Conservation (phyloP, 2,329 filamentous ascomycete species). For the Akanthomyces lecanii region DNA sequence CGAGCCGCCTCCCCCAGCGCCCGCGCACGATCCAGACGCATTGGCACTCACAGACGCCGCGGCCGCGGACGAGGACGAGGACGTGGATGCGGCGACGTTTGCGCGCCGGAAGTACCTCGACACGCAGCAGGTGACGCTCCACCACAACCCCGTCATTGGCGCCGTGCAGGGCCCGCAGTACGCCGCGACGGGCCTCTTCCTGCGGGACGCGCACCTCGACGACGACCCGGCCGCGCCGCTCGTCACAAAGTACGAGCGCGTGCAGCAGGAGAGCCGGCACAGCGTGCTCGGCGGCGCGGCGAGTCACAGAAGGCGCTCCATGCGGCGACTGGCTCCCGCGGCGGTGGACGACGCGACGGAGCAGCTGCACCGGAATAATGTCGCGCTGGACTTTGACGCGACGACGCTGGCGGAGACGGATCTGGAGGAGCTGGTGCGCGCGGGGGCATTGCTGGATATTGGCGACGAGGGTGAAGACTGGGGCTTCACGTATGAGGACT, state of each 20-base stretch:
- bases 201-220: conserved; percentile 45
- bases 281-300: conserved; percentile 26
- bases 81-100: conserved; percentile 19
- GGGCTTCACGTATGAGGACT: conserved; percentile 32
- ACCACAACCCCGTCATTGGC: conserved; percentile 46
- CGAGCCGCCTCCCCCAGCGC: conserved; percentile 41
- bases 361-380: conserved; percentile 26
- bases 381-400: conserved; percentile 28
- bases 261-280: conserved; percentile 40
- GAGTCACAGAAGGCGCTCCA: not conserved
- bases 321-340: not conserved
- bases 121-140: conserved; percentile 37
- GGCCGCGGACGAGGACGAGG: not conserved
- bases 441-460: conserved; percentile 28
- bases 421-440: conserved; percentile 19
- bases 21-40: conserved; percentile 19
- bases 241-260: conserved; percentile 37
- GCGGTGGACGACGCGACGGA: not conserved
- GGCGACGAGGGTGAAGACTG: conserved; percentile 29
- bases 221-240: conserved; percentile 41
- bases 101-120: conserved; percentile 32
- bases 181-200: conserved; percentile 40
- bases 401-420: conserved; percentile 21
- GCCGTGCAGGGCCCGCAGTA: conserved; percentile 55
- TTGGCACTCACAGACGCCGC: conserved; percentile 18